phyloP scores from a whole-genome alignment of 306 rosid species.

The Carpinus viminea region DNA sequence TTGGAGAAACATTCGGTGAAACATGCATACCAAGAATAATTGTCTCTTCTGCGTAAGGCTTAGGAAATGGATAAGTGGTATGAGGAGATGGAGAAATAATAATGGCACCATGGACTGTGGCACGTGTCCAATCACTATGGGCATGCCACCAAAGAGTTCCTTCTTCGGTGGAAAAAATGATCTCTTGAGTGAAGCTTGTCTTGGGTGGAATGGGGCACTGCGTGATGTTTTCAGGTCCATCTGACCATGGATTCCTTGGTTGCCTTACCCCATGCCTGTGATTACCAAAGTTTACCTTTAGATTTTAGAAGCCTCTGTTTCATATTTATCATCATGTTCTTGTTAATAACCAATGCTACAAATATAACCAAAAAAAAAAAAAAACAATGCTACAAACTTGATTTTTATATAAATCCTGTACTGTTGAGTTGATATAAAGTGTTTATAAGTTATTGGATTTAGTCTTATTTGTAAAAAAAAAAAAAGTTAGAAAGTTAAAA shows the following conservation, averaged over 20 bases:
- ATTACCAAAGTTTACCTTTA: background rate
- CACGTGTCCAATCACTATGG: background rate
- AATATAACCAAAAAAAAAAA: no score
- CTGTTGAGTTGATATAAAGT: no score
- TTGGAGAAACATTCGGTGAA: no score
- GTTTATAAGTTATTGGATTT: no score
- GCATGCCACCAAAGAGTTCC: conserved; percentile 17
- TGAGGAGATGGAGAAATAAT: background rate
- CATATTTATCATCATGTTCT: no score
- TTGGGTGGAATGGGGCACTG: background rate
- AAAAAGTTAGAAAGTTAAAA: no score
- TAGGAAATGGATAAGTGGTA: background rate
- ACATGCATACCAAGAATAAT: background rate
- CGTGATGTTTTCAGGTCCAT: conserved; percentile 8
- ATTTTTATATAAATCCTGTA: no score
- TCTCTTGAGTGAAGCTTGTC: background rate
- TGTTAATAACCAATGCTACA: no score
- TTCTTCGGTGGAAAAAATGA: background rate
- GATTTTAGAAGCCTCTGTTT: no score
- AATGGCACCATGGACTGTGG: conserved; percentile 10
- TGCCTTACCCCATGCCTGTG: conserved; percentile 2
- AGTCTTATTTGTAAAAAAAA: no score
- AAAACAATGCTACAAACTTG: no score
- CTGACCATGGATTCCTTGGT: conserved; percentile 15
- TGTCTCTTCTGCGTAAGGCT: background rate